phyloP scores from a whole-genome alignment of 345 rosid genomes.

The Raphanus raphanistrum region DNA sequence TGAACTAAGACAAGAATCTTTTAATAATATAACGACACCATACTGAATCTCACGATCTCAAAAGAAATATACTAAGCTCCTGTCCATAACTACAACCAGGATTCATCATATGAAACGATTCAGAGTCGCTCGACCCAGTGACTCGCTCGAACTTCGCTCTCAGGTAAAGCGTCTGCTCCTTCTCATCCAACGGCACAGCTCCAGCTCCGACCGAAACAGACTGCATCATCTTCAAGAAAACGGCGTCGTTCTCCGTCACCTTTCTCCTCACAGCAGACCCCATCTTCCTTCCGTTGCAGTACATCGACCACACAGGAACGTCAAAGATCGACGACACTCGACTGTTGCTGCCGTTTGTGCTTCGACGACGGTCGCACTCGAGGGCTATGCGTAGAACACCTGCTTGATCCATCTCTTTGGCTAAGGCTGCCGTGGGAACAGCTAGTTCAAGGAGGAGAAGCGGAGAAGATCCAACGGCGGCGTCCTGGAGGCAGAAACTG shows the following conservation, averaged over 20 bases:
- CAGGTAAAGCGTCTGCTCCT: slow-evolving; percentile 59
- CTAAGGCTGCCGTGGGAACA: slow-evolving; percentile 71
- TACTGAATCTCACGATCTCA: slow-evolving; percentile 51
- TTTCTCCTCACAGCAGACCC: slow-evolving; percentile 67
- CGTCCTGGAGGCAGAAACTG: slow-evolving; percentile 76
- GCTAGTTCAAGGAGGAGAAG: slow-evolving; percentile 69
- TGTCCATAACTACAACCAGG: slow-evolving; percentile 71
- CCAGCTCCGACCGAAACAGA: slow-evolving; percentile 84
- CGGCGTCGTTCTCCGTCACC: slow-evolving; percentile 46
- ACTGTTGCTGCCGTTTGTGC: slow-evolving; percentile 13
- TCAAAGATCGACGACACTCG: slow-evolving; percentile 41
- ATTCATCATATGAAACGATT: slow-evolving; percentile 78
- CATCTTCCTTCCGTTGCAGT: slow-evolving; percentile 78
- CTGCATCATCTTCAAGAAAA: slow-evolving; percentile 66
- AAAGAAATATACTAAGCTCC: slow-evolving; percentile 69
- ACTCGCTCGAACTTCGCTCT: slow-evolving; percentile 73
- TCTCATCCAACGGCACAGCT: slow-evolving; percentile 50
- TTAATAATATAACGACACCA: slow-evolving; percentile 34
- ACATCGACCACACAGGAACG: slow-evolving; percentile 87
- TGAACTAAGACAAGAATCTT: neutral
- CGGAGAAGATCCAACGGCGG: slow-evolving; percentile 45
- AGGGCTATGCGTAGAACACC: slow-evolving; percentile 72
- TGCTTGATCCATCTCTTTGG: slow-evolving; percentile 70
- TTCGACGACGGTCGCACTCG: slow-evolving; percentile 51
- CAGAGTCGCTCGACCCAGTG: slow-evolving; percentile 68